Evolutionary conservation across 805 yeast species (phyloP).

Genomic region (Yamadazyma philogaea): DNA sequence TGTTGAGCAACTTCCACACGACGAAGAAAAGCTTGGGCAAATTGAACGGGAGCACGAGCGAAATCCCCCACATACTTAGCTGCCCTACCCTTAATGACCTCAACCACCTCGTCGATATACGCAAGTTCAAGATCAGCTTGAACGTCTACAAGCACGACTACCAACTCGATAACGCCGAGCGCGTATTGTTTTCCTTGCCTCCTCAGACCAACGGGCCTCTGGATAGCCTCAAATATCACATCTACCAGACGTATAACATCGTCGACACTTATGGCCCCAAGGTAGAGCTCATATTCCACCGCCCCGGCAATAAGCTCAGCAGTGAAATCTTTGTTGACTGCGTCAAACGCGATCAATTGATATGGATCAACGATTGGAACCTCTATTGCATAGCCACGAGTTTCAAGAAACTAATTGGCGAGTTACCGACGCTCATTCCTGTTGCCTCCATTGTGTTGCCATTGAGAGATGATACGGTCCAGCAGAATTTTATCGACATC

Average conservation of each 20-base stretch:
- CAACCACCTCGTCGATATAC: conserved; percentile 65
- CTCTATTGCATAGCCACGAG: conserved; percentile 48
- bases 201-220: not conserved
- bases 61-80: conserved; percentile 34
- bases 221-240: conserved; percentile 23
- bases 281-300: conserved; percentile 49
- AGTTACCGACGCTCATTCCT: conserved; percentile 57
- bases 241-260: conserved; percentile 52
- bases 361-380: conserved; percentile 57
- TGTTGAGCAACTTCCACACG: conserved; percentile 57
- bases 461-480: conserved; percentile 46
- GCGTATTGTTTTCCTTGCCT: conserved; percentile 8
- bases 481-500: conserved; percentile 12
- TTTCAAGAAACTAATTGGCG: conserved; percentile 47
- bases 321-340: conserved; percentile 48
- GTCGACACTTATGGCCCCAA: conserved; percentile 40
- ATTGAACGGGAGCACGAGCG: conserved; percentile 26
- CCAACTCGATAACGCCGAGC: conserved; percentile 37
- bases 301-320: conserved; percentile 51
- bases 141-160: conserved; percentile 69
- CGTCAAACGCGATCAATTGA: conserved; percentile 50
- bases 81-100: conserved; percentile 51
- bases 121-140: conserved; percentile 70
- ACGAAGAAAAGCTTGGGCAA: conserved; percentile 30
- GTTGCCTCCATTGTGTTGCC: conserved; percentile 50